Base-by-base conservation (phyloP, 177 flowering plant genomes). In the Telopea speciosissima region DNA sequence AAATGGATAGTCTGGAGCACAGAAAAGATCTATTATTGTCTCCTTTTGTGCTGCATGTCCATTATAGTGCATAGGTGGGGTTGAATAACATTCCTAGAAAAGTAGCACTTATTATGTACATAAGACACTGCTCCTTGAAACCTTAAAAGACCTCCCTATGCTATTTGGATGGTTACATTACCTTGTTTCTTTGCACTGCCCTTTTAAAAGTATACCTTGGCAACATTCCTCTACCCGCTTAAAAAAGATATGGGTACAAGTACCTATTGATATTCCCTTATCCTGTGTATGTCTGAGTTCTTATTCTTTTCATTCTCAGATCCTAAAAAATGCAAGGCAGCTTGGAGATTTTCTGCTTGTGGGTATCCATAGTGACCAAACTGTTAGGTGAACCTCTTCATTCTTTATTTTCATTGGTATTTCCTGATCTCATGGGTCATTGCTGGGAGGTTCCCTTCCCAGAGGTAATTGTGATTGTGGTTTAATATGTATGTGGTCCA, bases 301-400 rank as follows among this genome's bases (percentile, higher is more conserved):
- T 67, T 56, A 3, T 6, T 68, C 70, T 68, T 72, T 28, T 36
- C 60, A 40, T 72, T 9, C 17, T 24, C 75, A 91, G 93, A 87
- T 91, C 36, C 88, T 89, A 3, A 89, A 79, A 80, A 74, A 49
- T 72, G 93, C 91, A n/a, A 82, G 91, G 79, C 78, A 82, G 75
- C 88, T 81, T 72, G 97, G 97, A 74, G 97, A 91, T 78, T 91
- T 91, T 83, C 84, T 91, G 26, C 85, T 91, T 23, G 97, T 89
- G 66, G 97, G 97, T 1, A 77, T 91, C 63, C 85, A 91, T 70
- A 67, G 78, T 70, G 96, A 90, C 66, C 81, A 86, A 64, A 86
- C 83, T 68, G 85, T 85, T 31, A 84, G 96, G 96, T 90, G 74
- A 21, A 24, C 19, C 14, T 66, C 23, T 69, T 36, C 0, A 36